Percentiles rank a stretch among this genome's conserved stretches.
Evolutionary conservation across 257 asterid species (phyloP).

Genomic region (Cordia subcordata): DNA sequence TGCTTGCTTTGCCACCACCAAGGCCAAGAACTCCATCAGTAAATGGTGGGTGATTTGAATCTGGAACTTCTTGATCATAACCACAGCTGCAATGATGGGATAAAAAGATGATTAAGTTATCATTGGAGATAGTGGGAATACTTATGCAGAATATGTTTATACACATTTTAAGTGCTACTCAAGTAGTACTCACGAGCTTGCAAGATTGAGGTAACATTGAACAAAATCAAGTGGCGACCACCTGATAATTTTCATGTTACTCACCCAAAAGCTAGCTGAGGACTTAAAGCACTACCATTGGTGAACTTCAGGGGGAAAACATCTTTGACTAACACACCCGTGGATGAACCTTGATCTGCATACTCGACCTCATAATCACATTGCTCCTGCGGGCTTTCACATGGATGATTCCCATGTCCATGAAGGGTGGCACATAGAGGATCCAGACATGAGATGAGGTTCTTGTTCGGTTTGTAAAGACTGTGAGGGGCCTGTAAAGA

Average conservation of each 20-base stretch:
- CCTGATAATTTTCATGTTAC: background rate
- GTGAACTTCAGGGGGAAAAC: conserved; percentile 47
- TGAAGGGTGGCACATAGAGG: conserved; percentile 63
- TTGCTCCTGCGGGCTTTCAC: conserved; percentile 51
- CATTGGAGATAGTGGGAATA: background rate
- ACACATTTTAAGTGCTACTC: too few relatives aligned
- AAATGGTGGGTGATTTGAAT: conserved; percentile 39
- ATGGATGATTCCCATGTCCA: conserved; percentile 24
- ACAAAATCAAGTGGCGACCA: too few relatives aligned
- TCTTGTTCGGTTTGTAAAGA: conserved; percentile 59
- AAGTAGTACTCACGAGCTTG: too few relatives aligned
- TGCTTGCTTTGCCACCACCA: conserved; percentile 70
- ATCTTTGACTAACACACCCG: conserved; percentile 77
- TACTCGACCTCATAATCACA: conserved; percentile 85
- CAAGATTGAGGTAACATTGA: too few relatives aligned
- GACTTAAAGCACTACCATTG: conserved; percentile 52
- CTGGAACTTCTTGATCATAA: conserved; percentile 71
- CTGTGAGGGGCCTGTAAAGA: conserved; percentile 74
- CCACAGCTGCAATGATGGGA: conserved; percentile 57
- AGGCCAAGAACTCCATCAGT: conserved; percentile 95
- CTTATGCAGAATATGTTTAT: too few relatives aligned
- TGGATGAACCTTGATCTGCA: conserved; percentile 74
- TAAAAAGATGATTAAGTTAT: background rate
- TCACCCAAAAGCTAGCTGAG: conserved; percentile 70
- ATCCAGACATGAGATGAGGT: conserved; percentile 53